phyloP scores from a whole-genome alignment of 345 rosid genomes.

The Citrus mangshanensis region DNA sequence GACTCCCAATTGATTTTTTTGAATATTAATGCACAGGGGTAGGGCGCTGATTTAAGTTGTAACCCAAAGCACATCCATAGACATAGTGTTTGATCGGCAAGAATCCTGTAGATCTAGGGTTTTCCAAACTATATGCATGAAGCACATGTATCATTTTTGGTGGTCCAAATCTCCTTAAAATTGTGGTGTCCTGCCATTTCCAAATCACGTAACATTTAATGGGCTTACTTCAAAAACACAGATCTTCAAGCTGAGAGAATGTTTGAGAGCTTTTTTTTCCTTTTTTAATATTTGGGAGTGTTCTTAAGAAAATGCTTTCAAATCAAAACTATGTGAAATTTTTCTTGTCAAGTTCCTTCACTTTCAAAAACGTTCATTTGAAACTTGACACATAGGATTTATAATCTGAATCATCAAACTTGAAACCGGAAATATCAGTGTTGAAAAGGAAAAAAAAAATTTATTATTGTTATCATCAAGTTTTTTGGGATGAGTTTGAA shows the following conservation, averaged over 20 bases:
- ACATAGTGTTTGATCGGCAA: background rate
- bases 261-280: background rate
- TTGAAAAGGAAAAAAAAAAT: too few relatives aligned
- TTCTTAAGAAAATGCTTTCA: background rate
- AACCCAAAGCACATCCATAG: constrained; percentile 15
- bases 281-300: background rate
- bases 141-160: background rate
- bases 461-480: too few relatives aligned
- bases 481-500: too few relatives aligned
- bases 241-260: background rate
- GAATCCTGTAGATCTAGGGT: constrained; percentile 13
- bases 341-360: background rate
- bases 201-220: background rate
- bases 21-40: background rate
- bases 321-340: background rate
- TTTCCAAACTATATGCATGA: constrained; percentile 4
- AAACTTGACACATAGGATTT: too few relatives aligned
- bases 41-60: background rate
- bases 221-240: background rate
- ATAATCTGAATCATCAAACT: background rate
- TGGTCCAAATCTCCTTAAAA: constrained; percentile 2
- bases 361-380: background rate
- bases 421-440: too few relatives aligned
- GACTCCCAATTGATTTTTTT: constrained; percentile 21
- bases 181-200: background rate